phyloP scores from a whole-genome alignment of 2,329 filamentous ascomycete species.

The Calonectria honghensis region DNA sequence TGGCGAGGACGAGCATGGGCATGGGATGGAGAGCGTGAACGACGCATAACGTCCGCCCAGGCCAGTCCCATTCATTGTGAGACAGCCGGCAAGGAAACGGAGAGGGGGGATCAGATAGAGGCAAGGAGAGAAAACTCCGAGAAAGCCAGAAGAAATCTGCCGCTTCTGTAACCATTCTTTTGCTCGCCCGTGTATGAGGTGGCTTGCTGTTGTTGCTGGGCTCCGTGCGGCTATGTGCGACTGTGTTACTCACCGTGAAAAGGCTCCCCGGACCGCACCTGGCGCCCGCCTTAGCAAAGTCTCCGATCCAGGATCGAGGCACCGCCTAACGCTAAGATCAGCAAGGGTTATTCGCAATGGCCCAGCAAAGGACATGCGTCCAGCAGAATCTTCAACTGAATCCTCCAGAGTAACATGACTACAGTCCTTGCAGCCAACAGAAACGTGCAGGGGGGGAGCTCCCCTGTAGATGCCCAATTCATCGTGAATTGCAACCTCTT shows the following conservation, averaged over 20 bases:
- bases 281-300: slow-evolving; percentile 24
- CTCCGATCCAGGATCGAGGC: slow-evolving; percentile 1
- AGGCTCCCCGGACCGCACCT: slow-evolving; percentile 5
- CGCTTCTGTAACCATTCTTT: not conserved
- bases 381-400: slow-evolving; percentile 3
- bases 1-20: not conserved
- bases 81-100: not conserved
- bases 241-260: slow-evolving; percentile 14
- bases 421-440: slow-evolving; percentile 11
- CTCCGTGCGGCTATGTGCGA: slow-evolving; percentile 10
- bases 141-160: not conserved
- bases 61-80: slow-evolving; percentile 5
- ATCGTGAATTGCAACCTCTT: slow-evolving; percentile 25
- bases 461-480: slow-evolving; percentile 20
- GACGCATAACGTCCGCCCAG: slow-evolving; percentile 7
- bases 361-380: not conserved
- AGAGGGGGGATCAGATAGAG: not conserved
- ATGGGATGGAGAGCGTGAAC: not conserved
- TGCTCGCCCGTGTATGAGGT: not conserved
- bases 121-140: not conserved
- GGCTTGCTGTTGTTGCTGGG: slow-evolving; percentile 1
- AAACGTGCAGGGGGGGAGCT: not conserved
- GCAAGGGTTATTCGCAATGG: not conserved
- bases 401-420: not conserved
- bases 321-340: not conserved